A percentile compares a stretch with the other conserved stretches of the same genome.
phyloP scores from a whole-genome alignment of 768 basidiomycete genomes.

The Paxillus ammoniavirescens region DNA sequence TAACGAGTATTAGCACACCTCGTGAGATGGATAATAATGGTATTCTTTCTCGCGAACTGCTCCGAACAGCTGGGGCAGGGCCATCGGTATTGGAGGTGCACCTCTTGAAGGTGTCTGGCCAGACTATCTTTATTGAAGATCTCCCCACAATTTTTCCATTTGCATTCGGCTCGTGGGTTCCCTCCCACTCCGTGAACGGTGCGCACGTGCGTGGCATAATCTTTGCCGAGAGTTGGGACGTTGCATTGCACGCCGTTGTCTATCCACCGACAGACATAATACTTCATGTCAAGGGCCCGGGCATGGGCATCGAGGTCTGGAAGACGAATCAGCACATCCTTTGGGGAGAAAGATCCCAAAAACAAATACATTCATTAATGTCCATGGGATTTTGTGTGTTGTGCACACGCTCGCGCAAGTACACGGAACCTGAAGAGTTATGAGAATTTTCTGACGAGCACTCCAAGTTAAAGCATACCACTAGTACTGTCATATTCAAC shows the following conservation, averaged over 20 bases:
- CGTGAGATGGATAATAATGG: no score
- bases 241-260: slow-evolving; percentile 11
- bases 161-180: slow-evolving; percentile 5
- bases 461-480: no score
- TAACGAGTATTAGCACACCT: no score
- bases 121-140: slow-evolving; percentile 11
- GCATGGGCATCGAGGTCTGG: slow-evolving; percentile 15
- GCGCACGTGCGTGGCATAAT: slow-evolving; percentile 17
- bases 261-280: slow-evolving; percentile 11
- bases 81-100: slow-evolving; percentile 21
- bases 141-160: slow-evolving; percentile 17
- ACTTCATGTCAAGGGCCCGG: not conserved
- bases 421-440: no score
- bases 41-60: no score
- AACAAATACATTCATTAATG: slow-evolving; percentile 5
- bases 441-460: no score
- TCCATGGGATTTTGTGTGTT: no score
- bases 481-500: no score
- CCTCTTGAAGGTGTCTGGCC: slow-evolving; percentile 24
- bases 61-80: slow-evolving; percentile 17
- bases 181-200: slow-evolving; percentile 5
- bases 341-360: not conserved
- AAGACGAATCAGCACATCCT: not conserved
- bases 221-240: slow-evolving; percentile 8
- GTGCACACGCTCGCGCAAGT: no score